Base-by-base conservation (phyloP, 495 filamentous ascomycete species). In the Aspergillus hancockii region DNA sequence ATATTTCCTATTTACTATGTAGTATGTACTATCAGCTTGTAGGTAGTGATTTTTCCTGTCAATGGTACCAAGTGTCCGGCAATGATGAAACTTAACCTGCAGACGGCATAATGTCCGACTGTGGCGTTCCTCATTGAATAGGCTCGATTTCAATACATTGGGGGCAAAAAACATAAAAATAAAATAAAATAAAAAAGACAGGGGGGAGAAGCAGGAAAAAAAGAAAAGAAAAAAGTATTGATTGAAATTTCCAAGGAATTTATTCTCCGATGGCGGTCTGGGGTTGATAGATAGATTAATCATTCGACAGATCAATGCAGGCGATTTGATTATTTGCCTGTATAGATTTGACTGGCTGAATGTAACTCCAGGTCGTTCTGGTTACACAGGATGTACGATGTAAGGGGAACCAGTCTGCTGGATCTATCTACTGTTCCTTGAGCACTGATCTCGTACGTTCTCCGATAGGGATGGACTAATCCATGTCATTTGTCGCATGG, bases 201-300 rank as follows among this genome's bases (percentile, higher is more conserved):
- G n/a, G n/a, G n/a, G n/a, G n/a, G n/a, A n/a, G n/a, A n/a, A n/a
- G n/a, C n/a, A n/a, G n/a, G n/a, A 14, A 23, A 23, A 47, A 47
- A 9, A 9, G 5, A 45, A 16, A 8, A 12, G 14, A 36, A 36
- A 16, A 6, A n/a, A 41, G 19, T 47, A 21, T 23, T 22, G 43
- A 41, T 6, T 41, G 14, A 14, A 41, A 12, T 16, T 18, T 43
- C 14, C 40, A 8, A 43, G 14, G 43, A 47, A 22, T 54, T 25
- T 58, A 60, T 52, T 59, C 53, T 63, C 61, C 61, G 61, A 59
- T 10, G 30, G 41, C 22, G 14, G 23, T 31, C 54, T 19, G 49
- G 40, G 34, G 46, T n/a, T 59, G 61, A 59, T 54, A 53, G 56
- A 59, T 63, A 49, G 47, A 63, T 36, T 63, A 49, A n/a, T n/a